Evolutionary conservation across 2,329 filamentous ascomycete genomes (phyloP), one percentile per base, ranked within the genome.

Genomic region (Aspergillus pseudotamarii): DNA sequence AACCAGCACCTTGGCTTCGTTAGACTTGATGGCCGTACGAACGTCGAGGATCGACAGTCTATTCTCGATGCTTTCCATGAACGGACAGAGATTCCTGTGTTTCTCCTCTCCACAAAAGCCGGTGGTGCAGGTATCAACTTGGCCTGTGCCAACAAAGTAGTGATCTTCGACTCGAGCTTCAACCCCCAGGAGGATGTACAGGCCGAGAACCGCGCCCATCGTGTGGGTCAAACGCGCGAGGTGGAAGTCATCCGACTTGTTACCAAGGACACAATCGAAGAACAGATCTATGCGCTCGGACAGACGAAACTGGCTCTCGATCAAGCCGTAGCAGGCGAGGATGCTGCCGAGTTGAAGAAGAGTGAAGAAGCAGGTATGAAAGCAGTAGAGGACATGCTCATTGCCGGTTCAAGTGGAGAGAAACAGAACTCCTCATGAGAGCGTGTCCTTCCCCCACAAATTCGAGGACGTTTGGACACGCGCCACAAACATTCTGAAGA

Each of bases 141-240:
- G 60, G 95, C 94, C 9, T 92, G 91, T 41, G 95, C 95, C 5
- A 98, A 98, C 82, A 98, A 97, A 79, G 94, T 99, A 70, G 88
- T 99, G 78, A 95, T 99, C 72, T 97, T 98, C 76, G 95, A 99
- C 78, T 91, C 91, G 67, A 92, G 90, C n/a, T 97, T 97, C 81
- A 99, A 99, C 71, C 95, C 95, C 0, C 95, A 99, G 75, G 94
- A 98, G 70, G 95, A 99, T 74, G 89, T 97, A n/a, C 95, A 99
- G 77, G 95, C 95, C 0, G 95, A 98, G 82, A 98, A 99, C 76
- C 89, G 95, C 21, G 95, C 95, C 0, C 95, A 99, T 79, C 90
- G 95, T 16, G 92, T 99, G 10, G 95, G 95, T 0, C 95, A 99
- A 81, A 94, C 87, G 34, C 85, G 92, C 19, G 91, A 94, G 41